Conservation (phyloP, 495 filamentous ascomycete genomes). For the Aspergillus homomorphus region DNA sequence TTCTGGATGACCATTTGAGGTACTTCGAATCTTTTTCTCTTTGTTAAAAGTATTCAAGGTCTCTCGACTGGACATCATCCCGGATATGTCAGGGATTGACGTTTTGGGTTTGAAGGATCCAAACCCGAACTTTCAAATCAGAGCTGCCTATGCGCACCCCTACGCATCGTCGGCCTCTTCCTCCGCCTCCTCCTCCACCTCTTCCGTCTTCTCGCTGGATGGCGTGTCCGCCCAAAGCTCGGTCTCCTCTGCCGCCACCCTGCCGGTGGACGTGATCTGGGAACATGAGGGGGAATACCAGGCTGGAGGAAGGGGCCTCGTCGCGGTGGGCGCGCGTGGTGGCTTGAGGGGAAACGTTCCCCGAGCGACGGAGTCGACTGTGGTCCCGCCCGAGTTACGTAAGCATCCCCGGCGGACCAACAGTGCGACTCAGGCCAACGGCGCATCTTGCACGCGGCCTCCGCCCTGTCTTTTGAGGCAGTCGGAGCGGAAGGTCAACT, state of each 20-base stretch:
- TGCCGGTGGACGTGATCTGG: constrained; percentile 47
- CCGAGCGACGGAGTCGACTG: constrained; percentile 38
- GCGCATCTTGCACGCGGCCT: constrained; percentile 54
- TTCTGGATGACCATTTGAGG: constrained; percentile 14
- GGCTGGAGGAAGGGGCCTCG: constrained; percentile 26
- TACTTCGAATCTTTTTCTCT: constrained; percentile 14
- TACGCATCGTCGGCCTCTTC: constrained; percentile 69
- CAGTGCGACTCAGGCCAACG: constrained; percentile 36
- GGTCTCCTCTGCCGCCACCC: constrained; percentile 47
- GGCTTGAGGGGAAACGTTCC: constrained; percentile 28
- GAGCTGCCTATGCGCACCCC: constrained; percentile 47
- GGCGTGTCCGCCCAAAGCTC: constrained; percentile 55
- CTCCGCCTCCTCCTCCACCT: constrained; percentile 69
- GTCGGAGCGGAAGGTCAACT: constrained; percentile 88
- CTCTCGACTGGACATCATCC: constrained; percentile 18
- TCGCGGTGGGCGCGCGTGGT: constrained; percentile 26
- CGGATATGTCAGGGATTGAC: constrained; percentile 51
- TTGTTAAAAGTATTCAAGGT: constrained; percentile 18
- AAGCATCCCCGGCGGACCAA: constrained; percentile 80
- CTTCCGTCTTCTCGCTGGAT: constrained; percentile 78
- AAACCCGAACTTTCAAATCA: constrained; percentile 38
- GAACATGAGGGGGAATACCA: constrained; percentile 43
- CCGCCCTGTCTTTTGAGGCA: constrained; percentile 85
- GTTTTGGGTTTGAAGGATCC: constrained; percentile 46
- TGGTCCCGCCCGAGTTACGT: constrained; percentile 62